Evolutionary conservation across 495 filamentous ascomycete species (phyloP).

Genomic region (Penicillium nucicola): DNA sequence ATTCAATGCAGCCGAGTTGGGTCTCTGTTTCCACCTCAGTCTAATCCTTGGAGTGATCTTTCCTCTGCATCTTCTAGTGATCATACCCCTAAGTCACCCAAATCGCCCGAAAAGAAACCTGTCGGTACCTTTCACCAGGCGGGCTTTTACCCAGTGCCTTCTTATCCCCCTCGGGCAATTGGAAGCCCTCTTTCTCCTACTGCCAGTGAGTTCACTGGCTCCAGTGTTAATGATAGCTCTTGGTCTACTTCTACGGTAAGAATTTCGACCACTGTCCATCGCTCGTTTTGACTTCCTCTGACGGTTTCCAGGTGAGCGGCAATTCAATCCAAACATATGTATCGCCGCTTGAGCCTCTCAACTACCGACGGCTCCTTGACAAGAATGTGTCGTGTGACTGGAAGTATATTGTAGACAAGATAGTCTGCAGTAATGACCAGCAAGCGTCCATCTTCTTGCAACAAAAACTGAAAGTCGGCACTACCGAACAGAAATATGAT

Average conservation of each 20-base stretch:
- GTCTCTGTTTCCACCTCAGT: slow-evolving; percentile 31
- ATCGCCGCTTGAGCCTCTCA: slow-evolving; percentile 86
- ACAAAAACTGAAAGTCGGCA: slow-evolving; percentile 97
- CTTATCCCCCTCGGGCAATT: slow-evolving; percentile 69
- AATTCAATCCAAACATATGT: slow-evolving; percentile 66
- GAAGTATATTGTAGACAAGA: slow-evolving; percentile 99
- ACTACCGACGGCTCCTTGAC: slow-evolving; percentile 92
- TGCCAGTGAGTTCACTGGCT: slow-evolving; percentile 71
- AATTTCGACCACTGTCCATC: background rate
- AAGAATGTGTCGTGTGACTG: slow-evolving; percentile 97
- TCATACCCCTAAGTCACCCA: slow-evolving; percentile 11
- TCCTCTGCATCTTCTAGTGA: slow-evolving; percentile 24
- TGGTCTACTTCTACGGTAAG: slow-evolving; percentile 52
- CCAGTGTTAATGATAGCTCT: slow-evolving; percentile 35
- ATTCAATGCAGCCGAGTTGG: slow-evolving; percentile 38
- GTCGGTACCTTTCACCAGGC: slow-evolving; percentile 42
- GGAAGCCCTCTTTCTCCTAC: slow-evolving; percentile 82
- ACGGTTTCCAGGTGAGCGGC: slow-evolving; percentile 44
- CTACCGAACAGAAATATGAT: slow-evolving; percentile 91
- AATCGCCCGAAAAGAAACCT: slow-evolving; percentile 33
- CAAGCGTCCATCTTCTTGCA: slow-evolving; percentile 98
- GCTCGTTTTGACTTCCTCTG: slow-evolving; percentile 1
- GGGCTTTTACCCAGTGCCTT: slow-evolving; percentile 47
- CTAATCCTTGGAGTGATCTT: slow-evolving; percentile 34
- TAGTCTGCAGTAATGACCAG: slow-evolving; percentile 98